phyloP scores from a whole-genome alignment of 2,329 filamentous ascomycete species.

The Fusarium redolens region DNA sequence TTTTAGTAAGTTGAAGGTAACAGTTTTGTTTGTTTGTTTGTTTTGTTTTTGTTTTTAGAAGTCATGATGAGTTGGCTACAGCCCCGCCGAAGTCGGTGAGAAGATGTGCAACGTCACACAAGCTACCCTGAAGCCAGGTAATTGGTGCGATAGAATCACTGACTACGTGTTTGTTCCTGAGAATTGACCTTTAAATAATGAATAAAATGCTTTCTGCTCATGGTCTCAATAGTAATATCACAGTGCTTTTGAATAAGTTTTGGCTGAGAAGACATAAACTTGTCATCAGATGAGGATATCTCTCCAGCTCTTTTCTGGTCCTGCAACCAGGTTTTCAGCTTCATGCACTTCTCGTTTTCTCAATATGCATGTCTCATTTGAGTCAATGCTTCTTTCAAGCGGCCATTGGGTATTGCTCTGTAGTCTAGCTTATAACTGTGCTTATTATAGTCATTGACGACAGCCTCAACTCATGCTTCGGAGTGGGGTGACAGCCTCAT shows the following conservation, averaged over 20 bases:
- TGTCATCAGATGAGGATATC: accelerated
- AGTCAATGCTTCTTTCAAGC: background rate
- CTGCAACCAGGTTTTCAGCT: background rate
- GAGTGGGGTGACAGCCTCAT: background rate
- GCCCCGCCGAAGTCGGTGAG: slow-evolving; percentile 36
- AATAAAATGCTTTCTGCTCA: background rate
- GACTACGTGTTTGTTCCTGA: background rate
- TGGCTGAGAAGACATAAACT: accelerated
- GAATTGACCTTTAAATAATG: accelerated
- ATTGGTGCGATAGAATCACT: background rate
- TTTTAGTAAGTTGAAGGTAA: background rate
- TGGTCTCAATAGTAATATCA: accelerated
- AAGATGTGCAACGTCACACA: slow-evolving; percentile 17
- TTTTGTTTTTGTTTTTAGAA: background rate
- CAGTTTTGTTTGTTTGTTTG: background rate
- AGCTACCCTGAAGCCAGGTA: slow-evolving; percentile 26
- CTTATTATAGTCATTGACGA: background rate
- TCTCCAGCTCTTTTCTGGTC: background rate
- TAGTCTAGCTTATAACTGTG: background rate
- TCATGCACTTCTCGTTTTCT: background rate
- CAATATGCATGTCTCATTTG: background rate
- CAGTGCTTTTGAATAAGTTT: accelerated
- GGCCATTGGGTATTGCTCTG: no score
- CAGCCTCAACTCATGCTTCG: background rate
- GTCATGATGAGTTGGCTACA: slow-evolving; percentile 8